Conservation (phyloP, 441 rosid species). For the Omphalea diandra region DNA sequence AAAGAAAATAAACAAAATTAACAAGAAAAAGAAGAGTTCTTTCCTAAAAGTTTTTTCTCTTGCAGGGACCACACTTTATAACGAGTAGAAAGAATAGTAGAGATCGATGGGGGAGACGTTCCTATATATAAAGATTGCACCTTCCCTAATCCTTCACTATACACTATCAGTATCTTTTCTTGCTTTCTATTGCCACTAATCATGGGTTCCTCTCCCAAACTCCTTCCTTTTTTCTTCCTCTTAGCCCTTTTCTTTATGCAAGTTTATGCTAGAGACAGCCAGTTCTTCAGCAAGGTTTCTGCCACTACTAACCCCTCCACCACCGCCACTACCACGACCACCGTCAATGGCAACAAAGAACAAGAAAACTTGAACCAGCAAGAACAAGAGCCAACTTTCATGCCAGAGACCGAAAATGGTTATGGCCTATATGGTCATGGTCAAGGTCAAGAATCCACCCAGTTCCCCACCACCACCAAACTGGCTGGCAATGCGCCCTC, state of each 20-base stretch:
- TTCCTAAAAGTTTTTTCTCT: neutral
- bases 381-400: slow-evolving; percentile 45
- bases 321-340: neutral
- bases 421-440: slow-evolving; percentile 58
- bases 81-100: slow-evolving; percentile 16
- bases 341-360: too few species aligned
- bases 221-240: slow-evolving; percentile 35
- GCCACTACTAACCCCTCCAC: slow-evolving; percentile 20
- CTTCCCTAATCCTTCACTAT: slow-evolving; percentile 21
- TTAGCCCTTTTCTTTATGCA: slow-evolving; percentile 35
- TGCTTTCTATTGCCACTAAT: slow-evolving; percentile 2
- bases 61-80: slow-evolving; percentile 33
- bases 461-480: slow-evolving; percentile 31
- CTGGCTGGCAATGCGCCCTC: neutral
- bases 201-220: slow-evolving; percentile 47
- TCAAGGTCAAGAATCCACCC: slow-evolving; percentile 15
- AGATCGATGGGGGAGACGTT: neutral
- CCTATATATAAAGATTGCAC: slow-evolving; percentile 32
- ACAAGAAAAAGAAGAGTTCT: neutral
- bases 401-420: slow-evolving; percentile 44
- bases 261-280: slow-evolving; percentile 63
- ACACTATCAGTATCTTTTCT: neutral
- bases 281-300: slow-evolving; percentile 64
- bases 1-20: slow-evolving; percentile 5
- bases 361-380: slow-evolving; percentile 24